These are phyloP conservation scores for Diaporthe citri DNA, from an alignment of 2,329 filamentous ascomycete genomes.

Conservation along the genomic window DNA sequence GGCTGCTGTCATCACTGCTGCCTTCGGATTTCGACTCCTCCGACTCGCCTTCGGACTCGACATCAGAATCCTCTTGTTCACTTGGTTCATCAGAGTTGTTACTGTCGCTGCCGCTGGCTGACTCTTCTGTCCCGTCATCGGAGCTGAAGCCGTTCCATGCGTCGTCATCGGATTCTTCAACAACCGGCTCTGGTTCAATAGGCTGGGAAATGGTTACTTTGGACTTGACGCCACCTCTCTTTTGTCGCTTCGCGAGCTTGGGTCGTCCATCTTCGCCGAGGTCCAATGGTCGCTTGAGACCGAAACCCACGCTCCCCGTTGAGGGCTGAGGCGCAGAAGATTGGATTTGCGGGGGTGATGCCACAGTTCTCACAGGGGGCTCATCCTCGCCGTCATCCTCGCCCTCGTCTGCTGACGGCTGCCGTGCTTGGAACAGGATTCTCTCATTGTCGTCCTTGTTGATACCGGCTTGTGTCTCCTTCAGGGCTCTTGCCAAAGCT, in stretches of 20 bases:
- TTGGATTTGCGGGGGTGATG: background rate
- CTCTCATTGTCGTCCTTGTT: conserved; percentile 64
- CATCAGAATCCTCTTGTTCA: conserved; percentile 11
- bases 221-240: conserved; percentile 71
- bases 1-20: conserved; percentile 44
- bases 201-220: conserved; percentile 61
- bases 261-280: conserved; percentile 83
- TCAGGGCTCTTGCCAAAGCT: conserved; percentile 71
- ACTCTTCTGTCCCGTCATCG: conserved; percentile 41
- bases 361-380: background rate
- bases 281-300: conserved; percentile 88
- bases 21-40: conserved; percentile 45
- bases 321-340: background rate
- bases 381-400: conserved; percentile 43
- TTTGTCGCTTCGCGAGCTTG: conserved; percentile 85
- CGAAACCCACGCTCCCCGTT: conserved; percentile 70
- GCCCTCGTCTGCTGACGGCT: conserved; percentile 48
- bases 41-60: conserved; percentile 43
- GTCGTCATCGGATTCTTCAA: conserved; percentile 52
- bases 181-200: conserved; percentile 56
- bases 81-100: background rate
- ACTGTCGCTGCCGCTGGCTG: conserved; percentile 48
- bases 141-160: conserved; percentile 72
- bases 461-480: conserved; percentile 75
- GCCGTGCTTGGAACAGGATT: conserved; percentile 65